Evolutionary conservation across 495 filamentous ascomycete genomes (phyloP), one percentile per base, ranked within the genome.

Genomic region (Chaetomium fimeti): DNA sequence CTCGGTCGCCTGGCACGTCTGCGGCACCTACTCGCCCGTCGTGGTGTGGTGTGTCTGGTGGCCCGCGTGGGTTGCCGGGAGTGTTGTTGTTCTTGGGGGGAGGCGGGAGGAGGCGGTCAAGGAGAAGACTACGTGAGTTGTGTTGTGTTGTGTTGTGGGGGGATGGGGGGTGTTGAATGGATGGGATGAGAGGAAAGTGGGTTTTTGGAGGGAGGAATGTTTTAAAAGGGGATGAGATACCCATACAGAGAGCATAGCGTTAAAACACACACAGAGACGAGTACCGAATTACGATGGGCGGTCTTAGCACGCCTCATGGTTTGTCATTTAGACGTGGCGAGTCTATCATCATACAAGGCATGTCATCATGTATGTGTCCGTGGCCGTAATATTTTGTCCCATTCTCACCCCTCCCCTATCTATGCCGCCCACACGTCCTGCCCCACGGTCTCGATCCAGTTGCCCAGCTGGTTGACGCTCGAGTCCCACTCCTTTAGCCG

Each of bases 21-120:
- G 88, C 83, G 93, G 93, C 2, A 84, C 93, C 81, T 96, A 92
- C 81, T 96, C 92, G 43, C 81, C 89, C 64, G 86, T 98, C 9
- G 87, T 98, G 43, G 87, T 98, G 20, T 98, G 95, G 92, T 91
- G 91, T 74, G 91, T 98, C 32, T 98, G 94, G 94, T 98, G 93
- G 93, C 95, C 94, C 9, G 92, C 91, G 25, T 98, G 94, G 95
- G 68, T 97, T 58, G 83, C 85, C 16, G 91, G 78, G 7, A 68
- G 73, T 22, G 67, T 82, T 13, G 62, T 76, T 7, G 74, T 83
- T 32, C 68, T 81, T 61, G 82, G 72, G 43, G 65, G 57, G 40
- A 15, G 15, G 40, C 5, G 81, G 70, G 47, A 64, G 61, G 53
- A 71, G 74, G 11, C n/a, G 9, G 32, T 45, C 22, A 12, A 76